Evolutionary conservation across 495 filamentous ascomycete genomes (phyloP).

Genomic region (Poronia punctata): DNA sequence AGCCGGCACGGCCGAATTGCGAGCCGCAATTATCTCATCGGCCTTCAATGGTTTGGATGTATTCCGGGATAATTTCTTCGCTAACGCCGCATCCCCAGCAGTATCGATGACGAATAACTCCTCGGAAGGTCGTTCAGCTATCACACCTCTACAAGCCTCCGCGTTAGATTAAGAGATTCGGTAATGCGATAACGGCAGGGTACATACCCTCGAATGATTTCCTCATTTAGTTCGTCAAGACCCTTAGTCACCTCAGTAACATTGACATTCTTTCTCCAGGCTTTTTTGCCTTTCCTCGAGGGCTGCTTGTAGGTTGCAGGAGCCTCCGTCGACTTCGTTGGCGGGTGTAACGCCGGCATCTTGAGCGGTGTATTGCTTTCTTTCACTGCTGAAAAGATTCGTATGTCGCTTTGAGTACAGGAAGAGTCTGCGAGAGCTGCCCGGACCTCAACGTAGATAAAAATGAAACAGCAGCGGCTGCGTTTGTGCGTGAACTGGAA

Average conservation of each 20-base stretch:
- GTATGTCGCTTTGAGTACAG: too few species aligned
- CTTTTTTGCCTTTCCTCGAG: slow-evolving; percentile 94
- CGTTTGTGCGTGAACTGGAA: background rate
- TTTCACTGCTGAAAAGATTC: background rate
- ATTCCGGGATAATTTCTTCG: slow-evolving; percentile 56
- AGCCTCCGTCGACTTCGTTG: slow-evolving; percentile 29
- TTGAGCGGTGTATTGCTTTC: slow-evolving; percentile 3
- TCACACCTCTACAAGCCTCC: slow-evolving; percentile 55
- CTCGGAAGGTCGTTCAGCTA: slow-evolving; percentile 67
- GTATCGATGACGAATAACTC: slow-evolving; percentile 81
- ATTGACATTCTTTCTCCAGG: slow-evolving; percentile 97
- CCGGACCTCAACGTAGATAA: background rate
- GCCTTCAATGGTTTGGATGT: slow-evolving; percentile 65
- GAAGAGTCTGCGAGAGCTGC: too few species aligned
- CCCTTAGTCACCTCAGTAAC: slow-evolving; percentile 77
- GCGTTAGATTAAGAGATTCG: slow-evolving; percentile 15
- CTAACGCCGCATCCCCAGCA: slow-evolving; percentile 54
- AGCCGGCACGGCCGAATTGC: slow-evolving; percentile 66
- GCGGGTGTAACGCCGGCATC: slow-evolving; percentile 28
- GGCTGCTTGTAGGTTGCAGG: slow-evolving; percentile 64
- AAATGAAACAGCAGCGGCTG: background rate
- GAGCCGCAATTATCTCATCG: slow-evolving; percentile 82
- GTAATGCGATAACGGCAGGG: background rate
- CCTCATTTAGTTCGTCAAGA: slow-evolving; percentile 74
- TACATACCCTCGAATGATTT: slow-evolving; percentile 78